Evolutionary conservation across 23 red algal species (phyloP), one percentile per base, ranked within the genome.

Genomic region (Gracilariopsis chorda): DNA sequence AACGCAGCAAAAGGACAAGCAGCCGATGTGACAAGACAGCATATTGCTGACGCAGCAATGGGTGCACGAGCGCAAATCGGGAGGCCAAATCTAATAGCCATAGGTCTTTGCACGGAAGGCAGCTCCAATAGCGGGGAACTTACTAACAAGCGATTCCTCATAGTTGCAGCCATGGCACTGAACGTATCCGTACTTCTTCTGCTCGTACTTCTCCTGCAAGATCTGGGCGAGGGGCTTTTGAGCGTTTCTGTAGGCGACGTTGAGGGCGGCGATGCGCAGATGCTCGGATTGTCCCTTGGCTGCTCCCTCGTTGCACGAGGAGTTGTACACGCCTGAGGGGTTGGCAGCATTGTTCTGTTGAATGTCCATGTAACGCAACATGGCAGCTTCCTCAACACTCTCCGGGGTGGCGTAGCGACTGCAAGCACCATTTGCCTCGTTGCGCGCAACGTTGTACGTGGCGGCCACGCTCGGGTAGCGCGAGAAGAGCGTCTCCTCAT

Each of bases 161-260:
- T 93, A 93, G 64, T 78, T 93, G 68, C 90, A 93, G 14, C 90
- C 90, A 77, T 93, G 58, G 29, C 55, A 60, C 44, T 46, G 40
- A 32, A 36, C 45, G 70, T 57, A 74, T 58, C 79, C 90, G 20
- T 77, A 53, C 64, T 77, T 83, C 34, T 48, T 53, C 68, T 84
- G 79, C 21, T 93, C 60, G 40, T 64, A 93, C 52, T 78, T 84
- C 40, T 82, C 78, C 29, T 84, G 45, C 90, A 84, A 35, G 33
- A 78, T 20, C 40, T 82, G 51, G 60, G 45, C 68, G 19, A 76
- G 42, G 21, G 90, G 72, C 81, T 75, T 83, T 80, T 93, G 90
- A 9, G 40, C 78, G 37, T 82, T 77, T 19, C 90, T 79, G 78
- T 78, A 93, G n/a, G 60, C 70, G 19, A 61, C 68, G 56, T 72